A percentile compares a stretch with the other conserved stretches of the same genome.
Conservation (phyloP, 2,329 filamentous ascomycete species). For the Phaeosphaeriaceae sp. region DNA sequence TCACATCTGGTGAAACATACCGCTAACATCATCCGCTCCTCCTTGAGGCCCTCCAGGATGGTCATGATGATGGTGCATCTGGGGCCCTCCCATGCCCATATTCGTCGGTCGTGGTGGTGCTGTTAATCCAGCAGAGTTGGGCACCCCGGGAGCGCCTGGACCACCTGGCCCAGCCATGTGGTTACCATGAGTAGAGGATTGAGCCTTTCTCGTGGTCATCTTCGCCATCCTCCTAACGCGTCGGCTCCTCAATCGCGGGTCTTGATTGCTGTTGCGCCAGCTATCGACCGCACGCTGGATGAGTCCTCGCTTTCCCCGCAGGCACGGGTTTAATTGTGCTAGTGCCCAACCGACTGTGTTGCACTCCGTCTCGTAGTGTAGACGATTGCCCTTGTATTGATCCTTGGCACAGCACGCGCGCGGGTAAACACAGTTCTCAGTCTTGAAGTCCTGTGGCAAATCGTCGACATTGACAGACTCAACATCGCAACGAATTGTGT, state of each 20-base stretch:
- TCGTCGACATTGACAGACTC: constrained; percentile 93
- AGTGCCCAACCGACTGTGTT: constrained; percentile 99
- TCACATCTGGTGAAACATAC: constrained; percentile 97
- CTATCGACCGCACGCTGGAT: constrained; percentile 98
- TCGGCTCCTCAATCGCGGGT: constrained; percentile 86
- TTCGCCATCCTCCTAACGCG: constrained; percentile 95
- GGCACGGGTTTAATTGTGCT: constrained; percentile 86
- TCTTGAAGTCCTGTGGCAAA: constrained; percentile 88
- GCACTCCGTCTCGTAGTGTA: constrained; percentile 98
- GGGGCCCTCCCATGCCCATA: constrained; percentile 69
- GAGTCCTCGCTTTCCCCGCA: constrained; percentile 90
- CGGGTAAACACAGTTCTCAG: constrained; percentile 97
- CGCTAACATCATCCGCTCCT: constrained; percentile 82
- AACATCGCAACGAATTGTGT: constrained; percentile 96
- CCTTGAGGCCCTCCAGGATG: constrained; percentile 70
- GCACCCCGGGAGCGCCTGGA: constrained; percentile 68
- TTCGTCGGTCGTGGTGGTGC: constrained; percentile 67
- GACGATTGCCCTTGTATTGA: constrained; percentile 91
- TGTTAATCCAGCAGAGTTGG: constrained; percentile 67
- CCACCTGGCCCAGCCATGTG: constrained; percentile 72
- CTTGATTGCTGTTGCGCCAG: constrained; percentile 99
- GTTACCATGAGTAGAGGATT: constrained; percentile 62
- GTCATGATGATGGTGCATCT: constrained; percentile 75
- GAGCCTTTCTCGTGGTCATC: constrained; percentile 84
- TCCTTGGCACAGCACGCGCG: constrained; percentile 94